Conservation (phyloP, 2,329 filamentous ascomycete species). For the Xylariaceae sp. region DNA sequence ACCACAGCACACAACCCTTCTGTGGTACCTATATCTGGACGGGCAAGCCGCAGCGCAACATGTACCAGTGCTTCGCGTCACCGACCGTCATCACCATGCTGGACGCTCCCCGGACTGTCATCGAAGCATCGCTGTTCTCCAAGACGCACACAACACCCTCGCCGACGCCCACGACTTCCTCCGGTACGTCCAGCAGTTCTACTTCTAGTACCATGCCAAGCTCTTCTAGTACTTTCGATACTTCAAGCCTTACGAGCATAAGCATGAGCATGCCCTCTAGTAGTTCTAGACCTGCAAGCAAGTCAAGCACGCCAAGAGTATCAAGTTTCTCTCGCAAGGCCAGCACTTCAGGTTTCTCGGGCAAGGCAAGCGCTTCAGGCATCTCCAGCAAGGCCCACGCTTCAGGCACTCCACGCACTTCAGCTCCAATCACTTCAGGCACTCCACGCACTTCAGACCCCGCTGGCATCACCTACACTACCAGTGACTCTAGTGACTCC, state of each 20-base stretch:
- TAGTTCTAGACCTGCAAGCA: too few species aligned
- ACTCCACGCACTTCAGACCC: too few species aligned
- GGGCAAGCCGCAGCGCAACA: slow-evolving; percentile 28
- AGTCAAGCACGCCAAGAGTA: too few species aligned
- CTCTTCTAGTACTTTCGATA: too few species aligned
- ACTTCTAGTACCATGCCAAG: too few species aligned
- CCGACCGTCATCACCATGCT: slow-evolving; percentile 32
- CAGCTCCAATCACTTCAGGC: too few species aligned
- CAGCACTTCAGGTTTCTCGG: neutral
- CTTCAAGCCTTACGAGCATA: neutral
- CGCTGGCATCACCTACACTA: too few species aligned
- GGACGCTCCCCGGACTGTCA: slow-evolving; percentile 33
- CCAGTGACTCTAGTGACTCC: too few species aligned
- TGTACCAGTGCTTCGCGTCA: slow-evolving; percentile 34
- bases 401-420: neutral
- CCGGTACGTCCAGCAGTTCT: too few species aligned
- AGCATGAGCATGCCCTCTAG: neutral
- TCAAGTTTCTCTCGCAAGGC: neutral
- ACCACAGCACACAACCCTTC: slow-evolving; percentile 21
- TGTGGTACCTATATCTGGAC: slow-evolving; percentile 38
- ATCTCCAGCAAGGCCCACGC: neutral
- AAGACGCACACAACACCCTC: slow-evolving; percentile 17
- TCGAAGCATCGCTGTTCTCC: slow-evolving; percentile 30
- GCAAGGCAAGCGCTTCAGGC: neutral
- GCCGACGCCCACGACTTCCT: slow-evolving; percentile 6